Percentiles rank a stretch among this genome's conserved stretches.
These are phyloP conservation scores for Eucalyptus tenuipes DNA, from an alignment of 345 rosid genomes.

Conservation along the genomic window DNA sequence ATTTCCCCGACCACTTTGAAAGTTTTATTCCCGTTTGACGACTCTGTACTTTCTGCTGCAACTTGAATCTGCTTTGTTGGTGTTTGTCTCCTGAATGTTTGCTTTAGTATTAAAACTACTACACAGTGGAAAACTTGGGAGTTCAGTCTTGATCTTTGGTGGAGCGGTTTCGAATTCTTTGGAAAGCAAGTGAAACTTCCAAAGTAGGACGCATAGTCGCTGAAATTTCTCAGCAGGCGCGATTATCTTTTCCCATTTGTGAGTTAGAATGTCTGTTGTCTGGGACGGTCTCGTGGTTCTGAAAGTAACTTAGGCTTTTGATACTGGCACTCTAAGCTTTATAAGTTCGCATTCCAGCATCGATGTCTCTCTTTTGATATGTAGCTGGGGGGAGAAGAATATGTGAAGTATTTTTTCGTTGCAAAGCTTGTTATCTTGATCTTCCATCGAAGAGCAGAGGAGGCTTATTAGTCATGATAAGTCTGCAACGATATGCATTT, in stretches of 20 bases:
- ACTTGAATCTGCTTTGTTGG: background rate
- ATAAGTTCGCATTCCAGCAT: background rate
- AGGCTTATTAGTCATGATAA: background rate
- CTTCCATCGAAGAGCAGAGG: background rate
- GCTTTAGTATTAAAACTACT: background rate
- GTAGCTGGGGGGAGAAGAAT: background rate
- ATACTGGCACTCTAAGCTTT: background rate
- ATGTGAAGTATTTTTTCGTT: background rate
- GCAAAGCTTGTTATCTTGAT: background rate
- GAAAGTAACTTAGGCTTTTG: background rate
- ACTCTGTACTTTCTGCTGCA: background rate
- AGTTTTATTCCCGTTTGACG: background rate
- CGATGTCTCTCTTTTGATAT: background rate
- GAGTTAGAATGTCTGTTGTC: background rate
- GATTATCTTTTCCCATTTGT: background rate
- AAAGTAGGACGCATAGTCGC: background rate
- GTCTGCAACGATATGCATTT: background rate
- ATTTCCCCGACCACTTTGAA: background rate
- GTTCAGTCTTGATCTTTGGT: background rate
- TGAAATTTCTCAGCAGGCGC: background rate
- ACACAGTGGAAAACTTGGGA: background rate
- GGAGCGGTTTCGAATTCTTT: background rate
- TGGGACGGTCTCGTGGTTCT: fast-evolving
- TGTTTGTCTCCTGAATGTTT: background rate
- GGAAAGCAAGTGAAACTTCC: background rate